These are phyloP conservation scores for Phallus indusiatus DNA, from an alignment of 768 basidiomycete genomes.

Conservation along the genomic window DNA sequence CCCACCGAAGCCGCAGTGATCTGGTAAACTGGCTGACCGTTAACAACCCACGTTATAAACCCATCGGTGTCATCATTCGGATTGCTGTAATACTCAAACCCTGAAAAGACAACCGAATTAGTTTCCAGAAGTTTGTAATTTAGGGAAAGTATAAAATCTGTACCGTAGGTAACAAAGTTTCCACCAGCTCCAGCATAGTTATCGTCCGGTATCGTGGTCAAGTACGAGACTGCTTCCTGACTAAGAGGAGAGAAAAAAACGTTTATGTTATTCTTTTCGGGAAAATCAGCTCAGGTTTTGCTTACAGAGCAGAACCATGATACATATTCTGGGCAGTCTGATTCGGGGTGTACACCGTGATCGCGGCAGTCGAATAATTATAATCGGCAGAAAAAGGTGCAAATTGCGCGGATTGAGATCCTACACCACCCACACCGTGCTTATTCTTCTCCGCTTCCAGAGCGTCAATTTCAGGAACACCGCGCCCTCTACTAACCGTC, in stretches of 20 bases:
- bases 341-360: constrained; percentile 25
- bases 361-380: constrained; percentile 24
- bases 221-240: constrained; percentile 45
- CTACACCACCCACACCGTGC: constrained; percentile 36
- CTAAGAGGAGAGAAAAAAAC: background rate
- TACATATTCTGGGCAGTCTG: constrained; percentile 29
- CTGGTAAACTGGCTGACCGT: constrained; percentile 41
- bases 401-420: constrained; percentile 70
- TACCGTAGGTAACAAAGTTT: constrained; percentile 40
- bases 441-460: constrained; percentile 70
- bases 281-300: background rate
- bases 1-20: constrained; percentile 31
- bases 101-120: constrained; percentile 21
- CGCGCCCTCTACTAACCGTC: constrained; percentile 39
- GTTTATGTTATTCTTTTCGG: background rate
- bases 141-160: background rate
- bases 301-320: constrained; percentile 41
- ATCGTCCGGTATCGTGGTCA: constrained; percentile 39
- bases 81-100: constrained; percentile 71
- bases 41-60: constrained; percentile 68
- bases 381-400: constrained; percentile 49
- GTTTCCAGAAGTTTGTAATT: background rate
- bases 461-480: constrained; percentile 77
- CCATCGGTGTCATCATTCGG: constrained; percentile 44
- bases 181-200: constrained; percentile 52